These are phyloP conservation scores for Suillus alpinus DNA, from an alignment of 768 basidiomycete species.

Conservation along the genomic window DNA sequence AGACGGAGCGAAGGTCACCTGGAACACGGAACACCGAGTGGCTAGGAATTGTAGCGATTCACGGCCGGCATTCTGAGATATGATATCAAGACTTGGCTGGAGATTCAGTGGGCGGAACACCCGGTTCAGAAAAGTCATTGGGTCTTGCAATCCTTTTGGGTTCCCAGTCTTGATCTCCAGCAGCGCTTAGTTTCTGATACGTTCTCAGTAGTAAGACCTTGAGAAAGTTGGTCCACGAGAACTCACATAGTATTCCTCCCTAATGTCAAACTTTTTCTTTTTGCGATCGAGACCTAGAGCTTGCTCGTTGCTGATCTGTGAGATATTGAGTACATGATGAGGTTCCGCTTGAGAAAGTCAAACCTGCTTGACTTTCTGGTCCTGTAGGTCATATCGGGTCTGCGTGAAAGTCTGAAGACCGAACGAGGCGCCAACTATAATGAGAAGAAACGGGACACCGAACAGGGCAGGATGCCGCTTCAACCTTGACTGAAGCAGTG, in stretches of 20 bases:
- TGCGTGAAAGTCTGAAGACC: slow-evolving; percentile 82
- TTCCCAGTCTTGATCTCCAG: slow-evolving; percentile 77
- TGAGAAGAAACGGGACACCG: slow-evolving; percentile 80
- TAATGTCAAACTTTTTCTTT: slow-evolving; percentile 83
- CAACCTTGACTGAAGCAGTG: slow-evolving; percentile 41
- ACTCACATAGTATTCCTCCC: slow-evolving; percentile 96
- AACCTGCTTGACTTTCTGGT: slow-evolving; percentile 73
- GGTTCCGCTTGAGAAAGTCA: too few species aligned
- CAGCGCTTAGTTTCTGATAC: slow-evolving; percentile 62
- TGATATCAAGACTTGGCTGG: slow-evolving; percentile 16
- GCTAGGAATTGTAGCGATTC: background rate
- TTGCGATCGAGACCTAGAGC: slow-evolving; percentile 67
- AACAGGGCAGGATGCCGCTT: slow-evolving; percentile 70
- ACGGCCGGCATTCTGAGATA: background rate
- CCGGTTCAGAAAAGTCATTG: slow-evolving; percentile 92
- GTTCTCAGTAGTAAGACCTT: slow-evolving; percentile 2
- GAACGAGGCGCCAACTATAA: slow-evolving; percentile 86
- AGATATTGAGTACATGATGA: background rate
- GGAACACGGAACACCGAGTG: background rate
- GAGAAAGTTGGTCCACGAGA: background rate
- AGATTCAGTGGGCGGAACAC: slow-evolving; percentile 69
- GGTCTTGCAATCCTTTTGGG: slow-evolving; percentile 81
- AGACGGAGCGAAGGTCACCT: too few species aligned
- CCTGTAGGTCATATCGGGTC: slow-evolving; percentile 86
- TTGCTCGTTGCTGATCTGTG: slow-evolving; percentile 71